Conservation (phyloP, 176 grass and related monocot species). For the Pontederia paniculata region DNA sequence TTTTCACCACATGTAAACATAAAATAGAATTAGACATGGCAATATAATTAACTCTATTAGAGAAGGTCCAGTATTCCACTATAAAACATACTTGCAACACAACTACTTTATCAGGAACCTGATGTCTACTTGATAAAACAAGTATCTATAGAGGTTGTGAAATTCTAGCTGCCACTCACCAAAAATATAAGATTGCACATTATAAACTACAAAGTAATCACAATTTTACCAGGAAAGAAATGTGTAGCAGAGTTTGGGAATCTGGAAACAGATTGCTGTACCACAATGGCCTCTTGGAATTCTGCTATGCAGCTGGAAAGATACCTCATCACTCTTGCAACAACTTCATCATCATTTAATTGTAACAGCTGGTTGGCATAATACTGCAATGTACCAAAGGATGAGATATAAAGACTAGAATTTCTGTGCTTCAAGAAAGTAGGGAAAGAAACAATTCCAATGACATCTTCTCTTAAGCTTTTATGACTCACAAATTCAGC, state of each 20-base stretch:
- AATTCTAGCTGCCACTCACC: neutral
- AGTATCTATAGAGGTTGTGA: neutral
- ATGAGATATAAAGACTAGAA: slow-evolving; percentile 21
- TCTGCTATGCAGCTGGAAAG: slow-evolving; percentile 53
- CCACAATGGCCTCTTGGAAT: slow-evolving; percentile 59
- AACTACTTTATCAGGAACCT: neutral
- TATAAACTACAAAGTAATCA: neutral
- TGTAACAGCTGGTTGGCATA: slow-evolving; percentile 45
- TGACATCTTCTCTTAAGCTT: neutral
- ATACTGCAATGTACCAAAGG: slow-evolving; percentile 30
- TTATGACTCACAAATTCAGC: slow-evolving; percentile 68
- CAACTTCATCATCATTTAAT: slow-evolving; percentile 53
- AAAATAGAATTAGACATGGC: too few species aligned
- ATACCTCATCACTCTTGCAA: slow-evolving; percentile 33
- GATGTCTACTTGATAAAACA: neutral
- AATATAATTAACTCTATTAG: too few species aligned
- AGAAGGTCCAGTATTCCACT: too few species aligned
- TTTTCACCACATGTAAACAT: too few species aligned
- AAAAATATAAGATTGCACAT: neutral
- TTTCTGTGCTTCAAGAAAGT: neutral
- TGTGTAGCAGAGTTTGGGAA: slow-evolving; percentile 52
- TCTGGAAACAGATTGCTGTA: slow-evolving; percentile 36
- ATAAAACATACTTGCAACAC: too few species aligned
- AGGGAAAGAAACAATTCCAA: too few species aligned
- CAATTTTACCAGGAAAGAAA: slow-evolving; percentile 56